Base-by-base conservation (phyloP, 148 eudicot genomes). In the Rhododendron williamsianum region DNA sequence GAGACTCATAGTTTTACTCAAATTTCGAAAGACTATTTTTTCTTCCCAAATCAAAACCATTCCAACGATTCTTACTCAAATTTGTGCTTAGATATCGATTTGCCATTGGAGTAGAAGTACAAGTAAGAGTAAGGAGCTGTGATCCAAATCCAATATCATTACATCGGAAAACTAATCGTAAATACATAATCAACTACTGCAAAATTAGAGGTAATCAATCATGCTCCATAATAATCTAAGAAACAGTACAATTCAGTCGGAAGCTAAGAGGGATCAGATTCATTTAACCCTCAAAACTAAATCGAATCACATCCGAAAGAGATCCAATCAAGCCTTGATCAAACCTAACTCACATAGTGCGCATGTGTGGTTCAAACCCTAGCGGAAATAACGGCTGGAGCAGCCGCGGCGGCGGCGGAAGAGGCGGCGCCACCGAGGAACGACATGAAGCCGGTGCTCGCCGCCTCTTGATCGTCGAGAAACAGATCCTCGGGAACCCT, bases 361-460 rank as follows among this genome's bases (percentile, higher is more conserved):
- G 60, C 60, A 11, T 51, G 56, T 13, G 56, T 13, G 69, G 74
- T 48, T 91, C 84, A 92, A 11, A 92, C 94, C n/a, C 94, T 87
- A 0, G 88, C 79, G 12, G 89, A 90, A 6, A 54, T 4, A 54
- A 91, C 90, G 23, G 88, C 88, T 1, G 92, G 87, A 36, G 90
- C 93, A 6, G 93, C 94, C 0, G 92, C 89, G 1, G 88, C 94
- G 10, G 94, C 93, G 6, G 93, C 95, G 46, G 93, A 89, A 5
- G 93, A 85, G 6, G 95, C 93, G 6, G 95, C 93, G 2, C 94
- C 94, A 43, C 98, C 98, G 9, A 94, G 93, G 86, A 93, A 94
- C 30, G 95, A 93, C 79, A 93, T 73, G 54, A 93, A 87, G 1
- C 98, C 95, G 9, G 88, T 35, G 74, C 77, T 87, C 21, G 84